Conservation (phyloP, 805 yeast genomes). For the Yueomyces sinensis region DNA sequence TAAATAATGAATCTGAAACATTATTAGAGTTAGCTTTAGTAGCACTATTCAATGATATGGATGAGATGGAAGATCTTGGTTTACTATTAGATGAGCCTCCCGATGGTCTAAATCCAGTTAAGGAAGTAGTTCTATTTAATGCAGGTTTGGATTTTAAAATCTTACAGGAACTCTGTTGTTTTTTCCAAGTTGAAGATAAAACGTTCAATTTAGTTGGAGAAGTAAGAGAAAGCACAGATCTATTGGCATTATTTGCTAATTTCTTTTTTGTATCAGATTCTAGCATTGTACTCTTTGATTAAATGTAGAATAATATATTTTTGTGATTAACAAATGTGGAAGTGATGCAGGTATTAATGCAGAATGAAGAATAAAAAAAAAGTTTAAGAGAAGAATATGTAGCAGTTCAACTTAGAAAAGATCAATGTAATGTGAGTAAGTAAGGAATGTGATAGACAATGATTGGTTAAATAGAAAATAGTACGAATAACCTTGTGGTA, state of each 20-base stretch:
- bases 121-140: slow-evolving; percentile 13
- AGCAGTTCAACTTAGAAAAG: background rate
- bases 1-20: slow-evolving; percentile 2
- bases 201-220: slow-evolving; percentile 37
- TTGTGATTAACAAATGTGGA: background rate
- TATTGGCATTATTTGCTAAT: slow-evolving; percentile 13
- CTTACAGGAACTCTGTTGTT: slow-evolving; percentile 1
- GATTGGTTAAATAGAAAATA: too few relatives aligned
- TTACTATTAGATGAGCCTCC: too few relatives aligned
- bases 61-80: background rate
- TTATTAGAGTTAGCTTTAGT: background rate
- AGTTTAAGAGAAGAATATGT: background rate
- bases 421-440: background rate
- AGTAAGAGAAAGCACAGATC: slow-evolving; percentile 28
- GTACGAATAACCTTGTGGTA: too few relatives aligned
- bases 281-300: slow-evolving; percentile 1
- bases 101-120: slow-evolving; percentile 5
- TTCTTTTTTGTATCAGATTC: slow-evolving; percentile 3
- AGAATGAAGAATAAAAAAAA: background rate
- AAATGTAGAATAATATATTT: background rate
- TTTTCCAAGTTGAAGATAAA: slow-evolving; percentile 25
- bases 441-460: background rate
- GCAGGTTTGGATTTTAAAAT: slow-evolving; percentile 17
- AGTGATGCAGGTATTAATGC: background rate
- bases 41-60: background rate